Evolutionary conservation across 2,329 filamentous ascomycete species (phyloP), one percentile per base, ranked within the genome.

Genomic region (Sarocladium oryzae): DNA sequence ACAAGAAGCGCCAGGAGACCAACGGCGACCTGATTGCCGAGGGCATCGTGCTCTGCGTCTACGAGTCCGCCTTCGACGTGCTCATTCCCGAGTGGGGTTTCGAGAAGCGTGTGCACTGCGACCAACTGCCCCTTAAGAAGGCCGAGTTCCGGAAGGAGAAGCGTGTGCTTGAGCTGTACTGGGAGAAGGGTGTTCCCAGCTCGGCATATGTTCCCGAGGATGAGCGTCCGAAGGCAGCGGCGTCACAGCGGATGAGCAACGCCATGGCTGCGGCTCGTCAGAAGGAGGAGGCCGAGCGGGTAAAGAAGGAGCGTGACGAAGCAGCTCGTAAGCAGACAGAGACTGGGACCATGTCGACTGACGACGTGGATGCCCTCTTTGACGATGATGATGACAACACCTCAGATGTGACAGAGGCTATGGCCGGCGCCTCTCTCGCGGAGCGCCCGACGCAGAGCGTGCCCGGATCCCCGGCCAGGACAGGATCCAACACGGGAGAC

Each of bases 131-230:
- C 26, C 75, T 99, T 59, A 92, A 97, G 81, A 99, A 99, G 78
- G 93, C 93, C n/a, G 93, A 99, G 66, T 99, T 93, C 72, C 85
- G 95, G 69, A 97, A 97, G 78, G 90, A 95, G 66, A 89, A 91
- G 73, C 84, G 93, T 52, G 82, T 97, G 26, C 78, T 99, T 43
- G 93, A 99, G 71, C 80, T 99, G 15, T 99, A 96, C 77, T 99
- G 93, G 93, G 93, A 99, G 83, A 99, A 97, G 81, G 93, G 93
- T 43, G 90, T 97, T 7, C 89, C 92, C 24, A 97, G 91, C 56
- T 96, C 92, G 38, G 88, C 91, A 2, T 99, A 95, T 61, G 86
- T 99, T 50, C 93, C 93, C 2, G 93, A 99, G 65, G 93, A 99
- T 65, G 93, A 99, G 74, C 86, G 91, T 52, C 91, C 91, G 51